Percentiles rank a stretch among this genome's conserved stretches.
phyloP scores from a whole-genome alignment of 305 asterid genomes.

The Solanum hybrid region DNA sequence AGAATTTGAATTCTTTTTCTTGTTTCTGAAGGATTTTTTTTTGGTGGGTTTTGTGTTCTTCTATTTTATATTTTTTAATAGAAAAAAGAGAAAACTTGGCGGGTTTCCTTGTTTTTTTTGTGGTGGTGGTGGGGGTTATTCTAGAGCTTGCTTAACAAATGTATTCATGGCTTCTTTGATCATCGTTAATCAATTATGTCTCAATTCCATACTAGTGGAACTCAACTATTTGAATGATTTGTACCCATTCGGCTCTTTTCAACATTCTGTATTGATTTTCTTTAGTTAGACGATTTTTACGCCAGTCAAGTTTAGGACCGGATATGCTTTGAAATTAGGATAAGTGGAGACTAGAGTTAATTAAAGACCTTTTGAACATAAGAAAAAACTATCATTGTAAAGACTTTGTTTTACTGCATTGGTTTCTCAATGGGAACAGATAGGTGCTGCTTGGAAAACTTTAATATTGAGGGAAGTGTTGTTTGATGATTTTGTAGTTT shows the following conservation, averaged over 20 bases:
- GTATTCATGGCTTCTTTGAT: background rate
- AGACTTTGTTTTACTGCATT: background rate
- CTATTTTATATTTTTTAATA: background rate
- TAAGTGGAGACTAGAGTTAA: background rate
- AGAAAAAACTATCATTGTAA: background rate
- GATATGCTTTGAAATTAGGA: background rate
- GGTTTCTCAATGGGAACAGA: background rate
- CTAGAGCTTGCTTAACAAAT: background rate
- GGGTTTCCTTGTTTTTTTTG: background rate
- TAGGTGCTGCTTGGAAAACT: background rate
- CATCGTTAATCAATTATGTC: background rate
- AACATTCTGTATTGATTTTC: background rate
- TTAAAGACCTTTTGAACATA: background rate
- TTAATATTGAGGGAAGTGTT: constrained; percentile 3
- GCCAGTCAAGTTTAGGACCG: background rate
- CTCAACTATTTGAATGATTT: background rate
- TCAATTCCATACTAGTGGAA: background rate
- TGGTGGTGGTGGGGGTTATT: background rate
- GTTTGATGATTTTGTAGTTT: constrained; percentile 46
- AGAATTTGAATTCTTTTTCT: background rate
- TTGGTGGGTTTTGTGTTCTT: background rate
- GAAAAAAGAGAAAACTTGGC: background rate
- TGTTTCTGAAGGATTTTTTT: background rate
- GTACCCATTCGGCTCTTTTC: background rate
- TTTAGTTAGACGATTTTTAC: background rate